These are phyloP conservation scores for Emmonsiellopsis sp. DNA, from an alignment of 2,329 filamentous ascomycete genomes.

Conservation along the genomic window DNA sequence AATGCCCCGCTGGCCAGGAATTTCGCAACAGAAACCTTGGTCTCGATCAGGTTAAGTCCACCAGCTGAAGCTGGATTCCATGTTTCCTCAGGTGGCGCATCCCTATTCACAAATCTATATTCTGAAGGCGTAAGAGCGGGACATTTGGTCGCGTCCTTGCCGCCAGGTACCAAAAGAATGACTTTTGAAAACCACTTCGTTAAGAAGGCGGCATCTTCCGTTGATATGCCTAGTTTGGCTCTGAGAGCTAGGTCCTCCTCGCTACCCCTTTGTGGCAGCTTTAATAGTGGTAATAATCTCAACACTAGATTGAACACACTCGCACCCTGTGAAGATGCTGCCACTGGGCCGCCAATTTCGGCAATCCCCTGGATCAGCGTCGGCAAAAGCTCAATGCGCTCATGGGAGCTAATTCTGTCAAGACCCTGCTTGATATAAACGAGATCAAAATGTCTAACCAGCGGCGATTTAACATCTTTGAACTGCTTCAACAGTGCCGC, in stretches of 20 bases:
- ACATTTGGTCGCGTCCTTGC: slow-evolving; percentile 34
- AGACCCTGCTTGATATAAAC: slow-evolving; percentile 82
- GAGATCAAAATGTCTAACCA: slow-evolving; percentile 82
- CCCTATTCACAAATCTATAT: slow-evolving; percentile 59
- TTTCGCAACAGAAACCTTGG: slow-evolving; percentile 58
- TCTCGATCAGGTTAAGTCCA: slow-evolving; percentile 58
- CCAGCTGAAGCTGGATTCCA: slow-evolving; percentile 54
- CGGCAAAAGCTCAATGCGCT: slow-evolving; percentile 65
- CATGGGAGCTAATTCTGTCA: slow-evolving; percentile 47
- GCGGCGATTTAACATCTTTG: slow-evolving; percentile 61
- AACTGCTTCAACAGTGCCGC: slow-evolving; percentile 80
- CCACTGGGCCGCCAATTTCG: slow-evolving; percentile 5
- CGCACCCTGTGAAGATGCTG: slow-evolving; percentile 43
- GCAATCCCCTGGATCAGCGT: slow-evolving; percentile 56
- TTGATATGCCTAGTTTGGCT: slow-evolving; percentile 54
- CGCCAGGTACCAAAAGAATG: slow-evolving; percentile 54
- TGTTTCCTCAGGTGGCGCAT: slow-evolving; percentile 35
- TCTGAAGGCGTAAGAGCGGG: slow-evolving; percentile 58
- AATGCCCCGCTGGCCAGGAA: slow-evolving; percentile 82
- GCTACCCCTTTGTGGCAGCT: slow-evolving; percentile 63
- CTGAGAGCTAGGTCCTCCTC: slow-evolving; percentile 66
- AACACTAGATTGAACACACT: slow-evolving; percentile 76
- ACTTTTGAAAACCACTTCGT: slow-evolving; percentile 68
- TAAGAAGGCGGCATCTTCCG: slow-evolving; percentile 65
- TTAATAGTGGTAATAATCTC: slow-evolving; percentile 58